Evolutionary conservation across 495 filamentous ascomycete species (phyloP).

Genomic region (Mycothermus thermophilus): DNA sequence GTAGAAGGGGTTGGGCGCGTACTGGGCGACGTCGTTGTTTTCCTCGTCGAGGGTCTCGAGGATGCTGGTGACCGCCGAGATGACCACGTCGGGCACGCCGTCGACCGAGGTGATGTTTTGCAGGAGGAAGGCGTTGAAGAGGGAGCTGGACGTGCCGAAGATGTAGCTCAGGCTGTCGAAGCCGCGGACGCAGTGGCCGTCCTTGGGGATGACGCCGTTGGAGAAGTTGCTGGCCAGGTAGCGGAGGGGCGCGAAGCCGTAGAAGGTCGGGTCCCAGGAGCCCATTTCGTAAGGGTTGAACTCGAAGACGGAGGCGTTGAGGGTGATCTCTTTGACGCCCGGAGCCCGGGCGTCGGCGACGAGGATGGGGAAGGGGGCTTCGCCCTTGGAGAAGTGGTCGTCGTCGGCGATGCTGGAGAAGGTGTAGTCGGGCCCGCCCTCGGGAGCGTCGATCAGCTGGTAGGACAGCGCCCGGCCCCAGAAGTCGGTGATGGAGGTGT

Average conservation of each 20-base stretch:
- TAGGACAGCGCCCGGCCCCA: conserved; percentile 71
- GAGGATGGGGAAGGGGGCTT: conserved; percentile 70
- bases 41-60: conserved; percentile 39
- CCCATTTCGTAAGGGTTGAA: conserved; percentile 86
- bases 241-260: conserved; percentile 58
- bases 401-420: conserved; percentile 73
- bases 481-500: conserved; percentile 72
- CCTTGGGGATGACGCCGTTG: conserved; percentile 43
- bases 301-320: conserved; percentile 72
- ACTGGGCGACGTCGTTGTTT: conserved; percentile 69
- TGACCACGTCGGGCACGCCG: conserved; percentile 37
- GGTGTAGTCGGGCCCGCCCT: conserved; percentile 70
- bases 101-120: conserved; percentile 35
- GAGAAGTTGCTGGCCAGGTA: conserved; percentile 74
- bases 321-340: conserved; percentile 45
- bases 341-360: conserved; percentile 64
- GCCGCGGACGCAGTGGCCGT: conserved; percentile 55
- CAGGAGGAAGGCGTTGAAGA: conserved; percentile 71
- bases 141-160: conserved; percentile 79
- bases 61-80: conserved; percentile 39
- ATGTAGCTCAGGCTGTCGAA: conserved; percentile 79
- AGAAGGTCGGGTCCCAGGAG: conserved; percentile 67
- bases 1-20: conserved; percentile 75
- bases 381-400: conserved; percentile 51
- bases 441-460: conserved; percentile 65